Evolutionary conservation across 2,329 filamentous ascomycete genomes (phyloP).

Genomic region (Xylariaceae sp.): DNA sequence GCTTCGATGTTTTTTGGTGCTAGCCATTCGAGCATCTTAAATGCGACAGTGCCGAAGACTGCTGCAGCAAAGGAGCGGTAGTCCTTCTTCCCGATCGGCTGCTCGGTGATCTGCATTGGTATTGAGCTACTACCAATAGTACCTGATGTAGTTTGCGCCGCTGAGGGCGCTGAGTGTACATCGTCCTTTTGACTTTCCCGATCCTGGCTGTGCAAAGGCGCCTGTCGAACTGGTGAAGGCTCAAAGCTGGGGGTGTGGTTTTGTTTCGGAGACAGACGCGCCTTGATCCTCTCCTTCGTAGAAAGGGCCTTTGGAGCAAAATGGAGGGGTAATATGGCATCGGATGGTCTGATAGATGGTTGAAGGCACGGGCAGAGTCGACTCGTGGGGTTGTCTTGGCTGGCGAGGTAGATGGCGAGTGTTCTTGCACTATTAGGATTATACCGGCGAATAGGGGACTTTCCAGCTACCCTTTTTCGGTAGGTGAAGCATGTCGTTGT

Average conservation of each 20-base stretch:
- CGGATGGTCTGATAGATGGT: slow-evolving; percentile 51
- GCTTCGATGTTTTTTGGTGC: slow-evolving; percentile 62
- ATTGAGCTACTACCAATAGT: not conserved
- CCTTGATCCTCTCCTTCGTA: slow-evolving; percentile 28
- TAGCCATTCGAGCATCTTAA: slow-evolving; percentile 76
- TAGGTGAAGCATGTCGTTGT: slow-evolving; percentile 84
- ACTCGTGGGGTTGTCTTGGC: slow-evolving; percentile 76
- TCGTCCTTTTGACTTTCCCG: not conserved
- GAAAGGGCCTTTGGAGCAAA: slow-evolving; percentile 49
- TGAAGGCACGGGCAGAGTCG: slow-evolving; percentile 67
- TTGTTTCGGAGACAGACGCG: slow-evolving; percentile 23
- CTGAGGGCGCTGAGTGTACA: not conserved
- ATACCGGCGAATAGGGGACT: slow-evolving; percentile 76
- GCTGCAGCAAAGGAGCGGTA: slow-evolving; percentile 68
- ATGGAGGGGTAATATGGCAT: slow-evolving; percentile 55
- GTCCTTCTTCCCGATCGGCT: slow-evolving; percentile 60
- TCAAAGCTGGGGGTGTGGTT: slow-evolving; percentile 2
- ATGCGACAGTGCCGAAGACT: slow-evolving; percentile 68
- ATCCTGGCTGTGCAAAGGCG: slow-evolving; percentile 1
- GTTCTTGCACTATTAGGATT: slow-evolving; percentile 83
- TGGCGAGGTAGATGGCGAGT: slow-evolving; percentile 80
- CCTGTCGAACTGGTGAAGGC: slow-evolving; percentile 2
- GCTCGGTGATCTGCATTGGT: slow-evolving; percentile 53
- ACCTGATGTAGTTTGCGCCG: slow-evolving; percentile 7
- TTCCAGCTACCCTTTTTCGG: slow-evolving; percentile 70